Evolutionary conservation across 768 basidiomycete species (phyloP), one percentile per base, ranked within the genome.

Genomic region (Lactarius evosmus): DNA sequence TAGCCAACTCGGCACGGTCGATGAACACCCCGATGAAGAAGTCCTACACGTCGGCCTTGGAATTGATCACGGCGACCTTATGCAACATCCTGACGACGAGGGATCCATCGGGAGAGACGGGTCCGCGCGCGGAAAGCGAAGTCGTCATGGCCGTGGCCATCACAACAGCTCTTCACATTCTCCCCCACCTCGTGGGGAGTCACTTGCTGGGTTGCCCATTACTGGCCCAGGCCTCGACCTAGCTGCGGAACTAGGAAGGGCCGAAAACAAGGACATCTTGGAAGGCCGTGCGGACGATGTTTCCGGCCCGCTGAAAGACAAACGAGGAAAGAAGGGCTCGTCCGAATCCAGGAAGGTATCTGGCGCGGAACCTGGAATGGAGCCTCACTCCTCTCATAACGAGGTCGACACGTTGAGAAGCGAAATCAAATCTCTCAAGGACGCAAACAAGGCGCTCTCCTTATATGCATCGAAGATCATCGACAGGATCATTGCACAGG

Each of bases 381-480:
- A 84, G 57, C 72, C 76, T 6, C 77, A 74, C 59, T 70, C 72
- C 34, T 75, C 82, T 51, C 66, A 76, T 54, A 85, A 78, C 59
- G 89, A 93, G 69, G 74, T 91, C 67, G 87, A 91, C 49, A 82
- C 86, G n/a, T 76, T 98, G 58, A 82, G 88, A 38, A 83, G 78
- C 12, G 96, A 98, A 75, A 88, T 97, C 73, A 96, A 96, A 75
- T 87, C 86, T 33, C 84, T 98, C 75, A 91, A 89, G 73, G 95
- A 97, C 73, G 93, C 93, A 50, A 98, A 97, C 79, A 96, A 96
- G 74, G 95, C 95, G 1, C 79, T 98, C 14, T 93, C 93, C 19
- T 77, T 98, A 44, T 98, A 98, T 72, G 94, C 95, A 4, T 94
- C 93, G 52, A 98, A 98, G 81, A 98, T 98, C 69, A 91, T 98